Evolutionary conservation across 2,329 filamentous ascomycete species (phyloP), one percentile per base, ranked within the genome.

Genomic region (Talaromyces rugulosus): DNA sequence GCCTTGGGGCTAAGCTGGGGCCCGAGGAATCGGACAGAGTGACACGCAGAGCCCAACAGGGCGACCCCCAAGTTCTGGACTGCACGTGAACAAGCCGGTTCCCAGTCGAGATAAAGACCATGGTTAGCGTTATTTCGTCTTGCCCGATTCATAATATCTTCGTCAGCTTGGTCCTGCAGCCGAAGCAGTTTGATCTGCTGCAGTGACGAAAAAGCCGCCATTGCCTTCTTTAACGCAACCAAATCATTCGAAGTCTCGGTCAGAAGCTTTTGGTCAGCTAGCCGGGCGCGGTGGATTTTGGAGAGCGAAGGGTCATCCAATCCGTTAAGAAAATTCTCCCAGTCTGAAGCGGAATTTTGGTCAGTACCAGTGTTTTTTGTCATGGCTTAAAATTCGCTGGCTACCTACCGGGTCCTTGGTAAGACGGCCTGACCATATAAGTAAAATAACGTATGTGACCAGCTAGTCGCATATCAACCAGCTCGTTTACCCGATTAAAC

Each of bases 121-220:
- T 79, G 74, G 61, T 76, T 78, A 68, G 60, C 79, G 52, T 80
- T 77, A 62, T 81, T 78, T 55, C 79, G 74, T 54, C 78, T 77
- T 52, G 87, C 77, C 65, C 82, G 83, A 16, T 79, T 75, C 53
- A 84, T 75, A 14, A 87, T 77, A 27, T 79, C 74, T 54, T 80
- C 80, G 67, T 89, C 86, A 63, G 84, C 79, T 63, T 82, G 77
- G 63, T 89, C 86, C 65, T 86, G 83, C 12, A 89, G 75, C 5
- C 85, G 82, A 30, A 89, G 80, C 14, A 90, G 81, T 64, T 89
- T 86, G 57, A 89, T 81, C 68, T 89, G 83, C 67, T 88, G 84
- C 11, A 90, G 78, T 31, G 81, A 80, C 1, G 80, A 82, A 68
- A 89, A 89, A 1, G 82, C 81, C 36, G 77, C 74, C 64, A 87